Evolutionary conservation across 2,329 filamentous ascomycete species (phyloP), one percentile per base, ranked within the genome.

Genomic region (Fusarium napiforme): DNA sequence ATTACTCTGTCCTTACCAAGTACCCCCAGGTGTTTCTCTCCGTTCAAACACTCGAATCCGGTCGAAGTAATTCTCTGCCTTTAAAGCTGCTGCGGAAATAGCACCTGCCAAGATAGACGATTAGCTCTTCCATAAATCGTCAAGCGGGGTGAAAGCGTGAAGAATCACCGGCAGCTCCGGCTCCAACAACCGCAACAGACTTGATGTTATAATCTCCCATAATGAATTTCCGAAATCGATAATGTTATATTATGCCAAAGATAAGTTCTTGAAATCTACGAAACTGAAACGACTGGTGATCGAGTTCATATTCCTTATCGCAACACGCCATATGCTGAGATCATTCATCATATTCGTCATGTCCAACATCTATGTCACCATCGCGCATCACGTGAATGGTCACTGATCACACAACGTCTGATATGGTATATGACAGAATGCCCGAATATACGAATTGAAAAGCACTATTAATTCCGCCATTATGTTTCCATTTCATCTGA

Each of bases 31-130:
- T 0, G 81, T 80, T 55, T 83, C 84, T 21, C 85, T 77, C 15
- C 82, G 74, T 61, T 87, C 83, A 76, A 84, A 86, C 0, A 86
- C 82, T 4, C 77, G 78, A 14, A 85, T 84, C 1, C 73, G 74
- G 14, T 85, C 81, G 73, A 84, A 86, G 49, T 81, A 84, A 15
- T 83, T 81, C 72, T 86, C 85, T 0, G 84, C 82, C 36, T 84
- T 81, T 18, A 88, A 79, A 3, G 86, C 85, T 0, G 85, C 84
- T 1, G 85, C 85, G 0, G 86, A 83, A 4, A 85, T 78, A 5
- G 85, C 83, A n/a, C 86, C 86, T 87, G 4, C 0, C 4, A 18
- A n/a, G 23, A 9, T 7, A 14, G 32, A 21, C 19, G 10, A n/a
- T 69, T 14, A 53, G 28, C 16, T 7, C 3, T 16, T 7, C 5